These are phyloP conservation scores for Phytophthora foliorum DNA, from an alignment of 352 stramenopile genomes.

Conservation along the genomic window DNA sequence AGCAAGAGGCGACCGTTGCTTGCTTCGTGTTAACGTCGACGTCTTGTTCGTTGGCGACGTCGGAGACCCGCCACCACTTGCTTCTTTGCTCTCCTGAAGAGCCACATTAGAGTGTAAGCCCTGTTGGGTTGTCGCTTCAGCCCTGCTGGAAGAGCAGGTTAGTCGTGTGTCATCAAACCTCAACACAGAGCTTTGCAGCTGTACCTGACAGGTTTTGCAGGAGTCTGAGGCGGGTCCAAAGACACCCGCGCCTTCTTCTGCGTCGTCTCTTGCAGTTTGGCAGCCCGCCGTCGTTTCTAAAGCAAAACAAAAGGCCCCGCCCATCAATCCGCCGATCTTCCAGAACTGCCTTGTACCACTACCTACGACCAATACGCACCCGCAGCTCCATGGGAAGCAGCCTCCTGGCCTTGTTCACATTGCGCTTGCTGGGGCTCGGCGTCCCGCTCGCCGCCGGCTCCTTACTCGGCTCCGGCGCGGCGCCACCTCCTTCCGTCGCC, in stretches of 20 bases:
- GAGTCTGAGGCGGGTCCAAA: neutral
- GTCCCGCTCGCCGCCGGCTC: conserved; percentile 14
- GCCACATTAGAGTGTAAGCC: neutral
- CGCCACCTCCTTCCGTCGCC: conserved; percentile 10
- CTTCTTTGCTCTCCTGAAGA: neutral
- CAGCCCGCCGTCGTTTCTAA: conserved; percentile 70
- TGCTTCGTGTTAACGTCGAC: neutral
- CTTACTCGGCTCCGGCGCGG: conserved; percentile 22
- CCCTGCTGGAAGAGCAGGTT: conserved; percentile 1
- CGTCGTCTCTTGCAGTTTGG: conserved; percentile 55
- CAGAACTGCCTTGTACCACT: too few species aligned
- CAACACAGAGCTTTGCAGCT: neutral
- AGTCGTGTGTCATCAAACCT: neutral
- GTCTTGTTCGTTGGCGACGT: conserved; percentile 1
- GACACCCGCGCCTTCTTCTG: conserved; percentile 21
- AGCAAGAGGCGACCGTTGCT: conserved; percentile 1
- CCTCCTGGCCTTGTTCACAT: conserved; percentile 55
- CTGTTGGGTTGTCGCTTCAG: neutral
- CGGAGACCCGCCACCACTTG: neutral
- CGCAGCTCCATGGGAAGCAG: conserved; percentile 79
- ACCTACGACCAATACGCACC: too few species aligned
- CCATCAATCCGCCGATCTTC: conserved; percentile 22
- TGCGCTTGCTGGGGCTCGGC: conserved; percentile 25
- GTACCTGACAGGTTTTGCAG: conserved; percentile 21
- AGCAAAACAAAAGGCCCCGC: neutral